Evolutionary conservation across 1,284 basidiomycete species (phyloP).

Genomic region (Polyporus tsugae): DNA sequence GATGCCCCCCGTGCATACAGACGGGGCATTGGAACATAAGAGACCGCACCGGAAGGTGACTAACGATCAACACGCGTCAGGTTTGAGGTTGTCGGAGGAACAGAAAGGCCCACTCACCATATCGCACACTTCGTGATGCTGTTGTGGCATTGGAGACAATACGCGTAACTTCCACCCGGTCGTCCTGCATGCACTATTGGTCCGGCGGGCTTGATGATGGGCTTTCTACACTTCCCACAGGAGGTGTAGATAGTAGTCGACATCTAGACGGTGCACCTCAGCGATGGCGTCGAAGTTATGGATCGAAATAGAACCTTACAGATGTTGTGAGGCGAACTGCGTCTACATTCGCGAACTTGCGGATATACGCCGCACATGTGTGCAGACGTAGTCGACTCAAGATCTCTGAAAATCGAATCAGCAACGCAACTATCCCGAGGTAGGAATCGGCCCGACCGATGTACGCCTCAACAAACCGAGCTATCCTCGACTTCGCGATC

Average conservation of each 20-base stretch:
- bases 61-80: slow-evolving; percentile 36
- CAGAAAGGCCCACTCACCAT: slow-evolving; percentile 59
- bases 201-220: slow-evolving; percentile 44
- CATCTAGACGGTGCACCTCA: slow-evolving; percentile 48
- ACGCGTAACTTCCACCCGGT: slow-evolving; percentile 45
- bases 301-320: slow-evolving; percentile 45
- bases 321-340: slow-evolving; percentile 59
- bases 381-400: slow-evolving; percentile 67
- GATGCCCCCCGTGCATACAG: slow-evolving; percentile 81
- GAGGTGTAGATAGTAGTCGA: slow-evolving; percentile 73
- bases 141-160: slow-evolving; percentile 62
- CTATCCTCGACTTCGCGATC: slow-evolving; percentile 51
- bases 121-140: slow-evolving; percentile 67
- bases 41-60: slow-evolving; percentile 75
- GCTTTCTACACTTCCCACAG: slow-evolving; percentile 73
- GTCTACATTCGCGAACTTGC: slow-evolving; percentile 64
- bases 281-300: slow-evolving; percentile 8
- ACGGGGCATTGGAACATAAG: slow-evolving; percentile 75
- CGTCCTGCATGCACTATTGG: slow-evolving; percentile 31
- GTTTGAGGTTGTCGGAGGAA: slow-evolving; percentile 12
- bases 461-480: slow-evolving; percentile 72
- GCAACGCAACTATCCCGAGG: neutral
- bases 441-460: slow-evolving; percentile 56
- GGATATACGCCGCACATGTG: slow-evolving; percentile 72
- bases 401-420: slow-evolving; percentile 54